A percentile compares a stretch with the other conserved stretches of the same genome.
These are phyloP conservation scores for Taxawa tesnikishii DNA, from an alignment of 2,329 filamentous ascomycete species.

Conservation along the genomic window DNA sequence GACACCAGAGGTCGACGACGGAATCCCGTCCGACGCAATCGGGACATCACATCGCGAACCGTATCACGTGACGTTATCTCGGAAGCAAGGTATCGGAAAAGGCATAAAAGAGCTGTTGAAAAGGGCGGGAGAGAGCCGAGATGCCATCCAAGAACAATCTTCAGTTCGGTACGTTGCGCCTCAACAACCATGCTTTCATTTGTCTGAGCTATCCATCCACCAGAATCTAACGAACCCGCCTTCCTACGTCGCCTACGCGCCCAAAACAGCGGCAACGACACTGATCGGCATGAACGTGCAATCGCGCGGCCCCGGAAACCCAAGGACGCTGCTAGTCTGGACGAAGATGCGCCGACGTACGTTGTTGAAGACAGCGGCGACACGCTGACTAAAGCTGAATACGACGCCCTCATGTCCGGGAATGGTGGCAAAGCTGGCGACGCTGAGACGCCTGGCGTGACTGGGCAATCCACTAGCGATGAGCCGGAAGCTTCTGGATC, in stretches of 20 bases:
- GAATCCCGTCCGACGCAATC: no score
- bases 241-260: constrained; percentile 35
- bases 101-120: no score
- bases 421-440: constrained; percentile 6
- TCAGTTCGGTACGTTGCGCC: no score
- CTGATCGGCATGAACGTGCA: constrained; percentile 31
- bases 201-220: no score
- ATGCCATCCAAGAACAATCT: no score
- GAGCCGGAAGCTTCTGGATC: constrained; percentile 13
- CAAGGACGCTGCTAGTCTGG: constrained; percentile 51
- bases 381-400: constrained; percentile 40
- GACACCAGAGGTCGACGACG: no score
- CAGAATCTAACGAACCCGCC: constrained; percentile 42
- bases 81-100: no score
- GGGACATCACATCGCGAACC: no score
- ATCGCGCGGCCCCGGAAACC: constrained; percentile 30
- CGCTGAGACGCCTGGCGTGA: constrained; percentile 10
- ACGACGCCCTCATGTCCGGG: constrained; percentile 20
- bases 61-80: no score
- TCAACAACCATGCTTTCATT: no score
- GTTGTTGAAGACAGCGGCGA: constrained; percentile 62
- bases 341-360: constrained; percentile 64
- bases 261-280: constrained; percentile 39
- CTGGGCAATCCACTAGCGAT: constrained; percentile 9
- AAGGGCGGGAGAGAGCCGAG: no score